A percentile compares a stretch with the other conserved stretches of the same genome.
phyloP scores from a whole-genome alignment of 2,329 filamentous ascomycete genomes.

The Stachybotrys chlorohalonatus region DNA sequence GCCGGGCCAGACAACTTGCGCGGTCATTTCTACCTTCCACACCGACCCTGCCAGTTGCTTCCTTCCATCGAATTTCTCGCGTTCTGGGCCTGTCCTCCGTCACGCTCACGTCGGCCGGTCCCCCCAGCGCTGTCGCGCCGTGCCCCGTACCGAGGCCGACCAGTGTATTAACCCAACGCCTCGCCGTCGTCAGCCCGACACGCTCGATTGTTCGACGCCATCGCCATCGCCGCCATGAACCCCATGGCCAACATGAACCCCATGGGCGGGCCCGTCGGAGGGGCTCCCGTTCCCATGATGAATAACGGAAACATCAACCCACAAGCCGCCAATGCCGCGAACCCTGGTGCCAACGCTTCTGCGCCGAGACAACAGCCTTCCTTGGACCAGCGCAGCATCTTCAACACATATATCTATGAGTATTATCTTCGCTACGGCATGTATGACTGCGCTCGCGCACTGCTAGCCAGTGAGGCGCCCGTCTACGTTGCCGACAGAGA shows the following conservation, averaged over 20 bases:
- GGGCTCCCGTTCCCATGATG: slow-evolving; percentile 55
- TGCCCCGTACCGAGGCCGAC: background rate
- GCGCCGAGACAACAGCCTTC: slow-evolving; percentile 31
- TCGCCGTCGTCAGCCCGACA: background rate
- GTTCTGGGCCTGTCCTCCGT: background rate
- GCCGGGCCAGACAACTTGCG: background rate
- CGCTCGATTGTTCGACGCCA: background rate
- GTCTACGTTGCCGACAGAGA: slow-evolving; percentile 56
- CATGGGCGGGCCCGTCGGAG: slow-evolving; percentile 59
- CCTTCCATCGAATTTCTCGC: background rate
- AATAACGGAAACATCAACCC: slow-evolving; percentile 41
- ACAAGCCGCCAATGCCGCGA: slow-evolving; percentile 19
- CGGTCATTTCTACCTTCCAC: background rate
- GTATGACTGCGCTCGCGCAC: slow-evolving; percentile 70
- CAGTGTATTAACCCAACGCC: background rate
- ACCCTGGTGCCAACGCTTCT: slow-evolving; percentile 19
- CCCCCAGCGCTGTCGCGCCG: background rate
- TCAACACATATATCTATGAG: slow-evolving; percentile 87
- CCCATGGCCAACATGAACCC: slow-evolving; percentile 61
- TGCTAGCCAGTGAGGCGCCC: slow-evolving; percentile 58
- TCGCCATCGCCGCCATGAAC: slow-evolving; percentile 36
- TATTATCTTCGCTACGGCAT: slow-evolving; percentile 83
- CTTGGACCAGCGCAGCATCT: slow-evolving; percentile 42
- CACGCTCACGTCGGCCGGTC: background rate
- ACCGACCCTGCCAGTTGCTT: background rate